Conservation (phyloP, 164 flowering plant species). For the Chimonanthus salicifolius region DNA sequence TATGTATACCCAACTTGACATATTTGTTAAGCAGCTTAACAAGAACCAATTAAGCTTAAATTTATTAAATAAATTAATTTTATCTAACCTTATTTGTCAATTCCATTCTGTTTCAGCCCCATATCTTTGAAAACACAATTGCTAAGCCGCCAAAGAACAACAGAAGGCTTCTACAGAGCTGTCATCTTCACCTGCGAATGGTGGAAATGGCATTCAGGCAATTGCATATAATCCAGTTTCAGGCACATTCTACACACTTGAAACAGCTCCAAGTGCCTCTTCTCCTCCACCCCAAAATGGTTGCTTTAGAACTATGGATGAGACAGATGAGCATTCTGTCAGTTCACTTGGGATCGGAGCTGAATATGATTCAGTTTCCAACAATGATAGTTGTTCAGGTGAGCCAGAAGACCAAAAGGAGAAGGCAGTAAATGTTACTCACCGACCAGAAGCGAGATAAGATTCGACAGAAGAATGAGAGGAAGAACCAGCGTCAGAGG, state of each 20-base stretch:
- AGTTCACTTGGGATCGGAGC: constrained; percentile 47
- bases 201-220: constrained; percentile 42
- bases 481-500: constrained; percentile 93
- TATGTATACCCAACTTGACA: too few species aligned
- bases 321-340: constrained; percentile 62
- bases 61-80: too few species aligned
- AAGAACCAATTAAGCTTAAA: too few species aligned
- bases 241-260: constrained; percentile 82
- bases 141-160: constrained; percentile 52
- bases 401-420: constrained; percentile 95
- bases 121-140: constrained; percentile 4
- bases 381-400: constrained; percentile 86
- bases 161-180: constrained; percentile 58
- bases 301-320: constrained; percentile 74
- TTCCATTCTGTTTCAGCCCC: too few species aligned
- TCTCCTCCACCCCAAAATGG: constrained; percentile 54
- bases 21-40: too few species aligned
- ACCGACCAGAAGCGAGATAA: constrained; percentile 72
- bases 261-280: constrained; percentile 38
- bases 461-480: constrained; percentile 89
- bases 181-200: constrained; percentile 33
- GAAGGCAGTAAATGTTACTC: constrained; percentile 31
- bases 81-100: too few species aligned
- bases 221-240: constrained; percentile 75
- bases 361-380: constrained; percentile 84